Percentiles rank a stretch among this genome's conserved stretches.
Evolutionary conservation across 2,329 filamentous ascomycete genomes (phyloP).

Genomic region (Arthrobotrys musiformis): DNA sequence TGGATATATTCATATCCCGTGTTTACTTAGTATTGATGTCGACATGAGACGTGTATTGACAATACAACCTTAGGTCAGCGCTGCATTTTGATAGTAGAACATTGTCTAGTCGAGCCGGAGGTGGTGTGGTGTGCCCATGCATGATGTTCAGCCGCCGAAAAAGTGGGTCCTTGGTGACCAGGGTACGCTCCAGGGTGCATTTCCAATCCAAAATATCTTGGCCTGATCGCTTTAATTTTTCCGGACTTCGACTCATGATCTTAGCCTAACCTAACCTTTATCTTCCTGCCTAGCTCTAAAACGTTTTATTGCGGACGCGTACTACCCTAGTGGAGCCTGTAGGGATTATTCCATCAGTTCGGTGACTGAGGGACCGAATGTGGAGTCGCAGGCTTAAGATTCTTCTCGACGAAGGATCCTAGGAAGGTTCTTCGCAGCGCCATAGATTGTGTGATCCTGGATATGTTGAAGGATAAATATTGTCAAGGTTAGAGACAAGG

Average conservation of each 20-base stretch:
- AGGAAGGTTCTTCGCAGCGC: too few species aligned
- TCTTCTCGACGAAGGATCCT: neutral
- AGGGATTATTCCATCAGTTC: neutral
- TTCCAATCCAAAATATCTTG: neutral
- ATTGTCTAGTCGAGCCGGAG: neutral
- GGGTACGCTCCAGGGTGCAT: neutral
- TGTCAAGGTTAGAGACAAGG: neutral
- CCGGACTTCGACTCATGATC: neutral
- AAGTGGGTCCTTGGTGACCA: neutral
- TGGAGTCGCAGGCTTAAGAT: neutral
- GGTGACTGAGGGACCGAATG: neutral
- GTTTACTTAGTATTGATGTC: too few species aligned
- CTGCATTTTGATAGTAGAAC: neutral
- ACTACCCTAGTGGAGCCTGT: neutral
- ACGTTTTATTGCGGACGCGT: neutral
- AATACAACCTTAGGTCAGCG: too few species aligned
- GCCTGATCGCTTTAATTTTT: neutral
- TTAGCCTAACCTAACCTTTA: neutral
- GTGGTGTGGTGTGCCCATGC: neutral
- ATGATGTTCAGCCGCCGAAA: neutral
- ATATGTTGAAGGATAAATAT: neutral
- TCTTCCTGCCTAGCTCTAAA: neutral
- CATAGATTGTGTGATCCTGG: neutral
- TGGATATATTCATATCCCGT: too few species aligned
- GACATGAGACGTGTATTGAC: too few species aligned